Conservation (phyloP, 2,329 filamentous ascomycete genomes). For the Arthrobotrys megalospora region DNA sequence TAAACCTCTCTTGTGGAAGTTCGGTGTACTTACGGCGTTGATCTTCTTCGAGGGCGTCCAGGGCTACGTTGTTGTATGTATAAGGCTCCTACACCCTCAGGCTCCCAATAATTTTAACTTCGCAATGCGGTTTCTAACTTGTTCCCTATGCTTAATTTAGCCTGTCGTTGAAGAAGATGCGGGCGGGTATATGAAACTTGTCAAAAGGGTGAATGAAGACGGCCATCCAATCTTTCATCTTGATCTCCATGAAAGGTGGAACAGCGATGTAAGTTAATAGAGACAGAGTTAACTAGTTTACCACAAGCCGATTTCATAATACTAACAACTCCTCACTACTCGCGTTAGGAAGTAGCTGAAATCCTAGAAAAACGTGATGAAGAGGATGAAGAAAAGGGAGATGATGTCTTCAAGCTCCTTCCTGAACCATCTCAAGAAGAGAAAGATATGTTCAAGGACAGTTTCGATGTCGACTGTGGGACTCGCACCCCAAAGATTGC, state of each 20-base stretch:
- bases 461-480: slow-evolving; percentile 15
- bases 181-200: slow-evolving; percentile 4
- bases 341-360: neutral
- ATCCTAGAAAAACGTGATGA: slow-evolving; percentile 15
- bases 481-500: neutral
- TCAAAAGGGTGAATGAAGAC: slow-evolving; percentile 8
- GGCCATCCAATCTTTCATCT: neutral
- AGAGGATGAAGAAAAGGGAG: neutral
- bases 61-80: slow-evolving; percentile 27
- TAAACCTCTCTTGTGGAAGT: neutral
- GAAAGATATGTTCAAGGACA: neutral
- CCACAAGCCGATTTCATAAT: neutral
- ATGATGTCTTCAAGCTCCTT: neutral
- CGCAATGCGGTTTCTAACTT: neutral
- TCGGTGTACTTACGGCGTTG: neutral
- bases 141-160: neutral
- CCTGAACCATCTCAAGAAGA: slow-evolving; percentile 15
- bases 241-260: slow-evolving; percentile 13
- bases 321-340: neutral
- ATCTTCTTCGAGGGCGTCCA: slow-evolving; percentile 3
- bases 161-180: neutral
- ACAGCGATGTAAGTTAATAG: neutral
- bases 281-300: no score
- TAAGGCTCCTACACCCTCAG: neutral
- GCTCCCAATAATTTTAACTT: neutral